Percentiles rank a stretch among this genome's conserved stretches.
Conservation (phyloP, 768 basidiomycete genomes). For the Podaxis sp. region DNA sequence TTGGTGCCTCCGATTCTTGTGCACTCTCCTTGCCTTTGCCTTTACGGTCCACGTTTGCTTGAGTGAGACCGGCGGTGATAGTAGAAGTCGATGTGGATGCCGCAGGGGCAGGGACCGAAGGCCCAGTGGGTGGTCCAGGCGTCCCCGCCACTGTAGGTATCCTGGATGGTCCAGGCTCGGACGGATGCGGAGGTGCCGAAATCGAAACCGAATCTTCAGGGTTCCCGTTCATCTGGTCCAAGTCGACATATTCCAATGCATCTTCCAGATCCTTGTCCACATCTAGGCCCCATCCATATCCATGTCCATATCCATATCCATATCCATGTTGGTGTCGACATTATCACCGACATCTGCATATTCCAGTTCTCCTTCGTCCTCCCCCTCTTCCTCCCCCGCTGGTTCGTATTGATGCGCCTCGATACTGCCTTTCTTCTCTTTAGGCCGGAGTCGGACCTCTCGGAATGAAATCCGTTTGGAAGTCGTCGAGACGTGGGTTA, state of each 20-base stretch:
- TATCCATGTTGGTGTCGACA: background rate
- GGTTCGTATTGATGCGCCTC: background rate
- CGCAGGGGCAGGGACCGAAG: background rate
- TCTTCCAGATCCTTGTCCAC: background rate
- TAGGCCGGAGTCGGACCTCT: slow-evolving; percentile 57
- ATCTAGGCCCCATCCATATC: background rate
- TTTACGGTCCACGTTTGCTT: background rate
- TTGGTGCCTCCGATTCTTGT: background rate
- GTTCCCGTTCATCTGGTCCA: background rate
- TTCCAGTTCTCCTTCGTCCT: background rate
- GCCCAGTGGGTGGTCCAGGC: background rate
- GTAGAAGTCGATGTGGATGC: background rate
- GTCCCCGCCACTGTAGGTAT: background rate
- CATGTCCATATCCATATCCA: background rate
- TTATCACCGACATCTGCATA: background rate
- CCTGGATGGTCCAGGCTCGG: background rate
- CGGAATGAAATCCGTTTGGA: slow-evolving; percentile 70
- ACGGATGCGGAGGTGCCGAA: too few relatives aligned
- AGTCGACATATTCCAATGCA: slow-evolving; percentile 3
- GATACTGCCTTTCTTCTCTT: slow-evolving; percentile 12
- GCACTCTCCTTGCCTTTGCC: slow-evolving; percentile 15
- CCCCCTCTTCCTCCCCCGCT: background rate
- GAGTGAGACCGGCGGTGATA: background rate
- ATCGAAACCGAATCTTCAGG: too few relatives aligned
- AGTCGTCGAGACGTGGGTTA: slow-evolving; percentile 56